phyloP scores from a whole-genome alignment of 176 grass and related monocot genomes.

The Thinopyrum elongatum region DNA sequence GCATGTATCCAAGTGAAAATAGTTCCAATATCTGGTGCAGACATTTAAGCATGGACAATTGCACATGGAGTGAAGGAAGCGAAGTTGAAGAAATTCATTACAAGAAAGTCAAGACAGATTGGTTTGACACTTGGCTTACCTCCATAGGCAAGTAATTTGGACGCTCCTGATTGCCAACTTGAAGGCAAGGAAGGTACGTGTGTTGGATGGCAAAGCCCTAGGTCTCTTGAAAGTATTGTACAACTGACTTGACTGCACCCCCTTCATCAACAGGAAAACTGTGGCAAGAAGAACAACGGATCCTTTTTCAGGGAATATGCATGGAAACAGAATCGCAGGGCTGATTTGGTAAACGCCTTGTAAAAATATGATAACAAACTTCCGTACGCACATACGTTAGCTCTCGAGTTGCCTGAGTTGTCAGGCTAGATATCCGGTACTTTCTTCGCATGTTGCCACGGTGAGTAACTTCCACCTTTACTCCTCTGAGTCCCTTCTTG shows the following conservation, averaged over 20 bases:
- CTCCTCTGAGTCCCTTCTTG: slow-evolving; percentile 80
- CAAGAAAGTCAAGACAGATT: neutral
- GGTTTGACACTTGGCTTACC: slow-evolving; percentile 32
- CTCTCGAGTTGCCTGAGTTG: slow-evolving; percentile 75
- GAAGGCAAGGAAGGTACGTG: slow-evolving; percentile 80
- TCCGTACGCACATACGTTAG: slow-evolving; percentile 54
- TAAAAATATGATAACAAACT: neutral
- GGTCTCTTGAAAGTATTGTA: slow-evolving; percentile 97
- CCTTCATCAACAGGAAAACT: slow-evolving; percentile 90
- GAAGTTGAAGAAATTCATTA: neutral
- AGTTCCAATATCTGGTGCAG: neutral
- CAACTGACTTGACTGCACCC: slow-evolving; percentile 78
- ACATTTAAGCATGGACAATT: neutral
- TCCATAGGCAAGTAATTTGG: slow-evolving; percentile 98
- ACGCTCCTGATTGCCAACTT: slow-evolving; percentile 86
- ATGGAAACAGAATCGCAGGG: too few species aligned
- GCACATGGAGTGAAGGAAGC: neutral
- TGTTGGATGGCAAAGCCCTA: slow-evolving; percentile 86
- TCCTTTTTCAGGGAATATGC: neutral
- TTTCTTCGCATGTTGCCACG: slow-evolving; percentile 85
- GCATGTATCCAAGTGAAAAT: neutral
- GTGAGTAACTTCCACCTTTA: slow-evolving; percentile 84
- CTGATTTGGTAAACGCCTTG: neutral
- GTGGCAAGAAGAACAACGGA: slow-evolving; percentile 8
- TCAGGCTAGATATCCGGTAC: slow-evolving; percentile 78